Base-by-base conservation (phyloP, 2,329 filamentous ascomycete species). In the Tolypocladium tundrense region DNA sequence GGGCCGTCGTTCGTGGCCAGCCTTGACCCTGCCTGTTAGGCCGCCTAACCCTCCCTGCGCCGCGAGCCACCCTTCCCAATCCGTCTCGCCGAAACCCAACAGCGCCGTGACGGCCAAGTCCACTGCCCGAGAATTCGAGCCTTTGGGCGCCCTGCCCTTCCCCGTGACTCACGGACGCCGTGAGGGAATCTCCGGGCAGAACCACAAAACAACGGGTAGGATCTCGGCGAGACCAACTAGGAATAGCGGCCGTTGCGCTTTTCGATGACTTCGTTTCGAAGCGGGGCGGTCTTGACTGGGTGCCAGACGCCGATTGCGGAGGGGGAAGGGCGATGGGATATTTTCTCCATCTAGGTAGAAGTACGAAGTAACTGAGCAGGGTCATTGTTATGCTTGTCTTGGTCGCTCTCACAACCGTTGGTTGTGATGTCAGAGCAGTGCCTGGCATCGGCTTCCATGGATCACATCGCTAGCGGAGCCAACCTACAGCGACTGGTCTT, bases 151-250 rank as follows among this genome's bases (percentile, higher is more conserved):
- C 24, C n/a, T 50, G 10, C 1, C 3, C 21, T 27, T 40, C 35
- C 37, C 35, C 42, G 21, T 58, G 41, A 56, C 19, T 58, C 45
- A 54, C 14, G 7, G 43, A 16, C 45, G 48, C 24, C 45, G 45
- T 43, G 42, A 43, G n/a, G 9, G 42, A 43, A 11, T 2, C 42
- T 4, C 42, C 5, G n/a, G 39, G 13, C 37, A 16, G 41, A 14
- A 4, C 14, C 6, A 7, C 14, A 14, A 13, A 21, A 14, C 24
- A 43, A 24, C 42, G 42, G n/a, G 9, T 11, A 24, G 9, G 21
- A 21, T 4, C 8, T 37, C 58, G 60, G 60, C 60, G 60, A 61
- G 58, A 58, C 58, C 19, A 57, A 59, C 40, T 9, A 16, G 58
- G 60, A 21, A 33, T 61, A 58, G 58, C 43, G 60, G 27, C 53